Percentiles rank a stretch among this genome's conserved stretches.
Evolutionary conservation across 371 early-diverging fungal genomes (phyloP).

Genomic region (Apophysomyces elegans): DNA sequence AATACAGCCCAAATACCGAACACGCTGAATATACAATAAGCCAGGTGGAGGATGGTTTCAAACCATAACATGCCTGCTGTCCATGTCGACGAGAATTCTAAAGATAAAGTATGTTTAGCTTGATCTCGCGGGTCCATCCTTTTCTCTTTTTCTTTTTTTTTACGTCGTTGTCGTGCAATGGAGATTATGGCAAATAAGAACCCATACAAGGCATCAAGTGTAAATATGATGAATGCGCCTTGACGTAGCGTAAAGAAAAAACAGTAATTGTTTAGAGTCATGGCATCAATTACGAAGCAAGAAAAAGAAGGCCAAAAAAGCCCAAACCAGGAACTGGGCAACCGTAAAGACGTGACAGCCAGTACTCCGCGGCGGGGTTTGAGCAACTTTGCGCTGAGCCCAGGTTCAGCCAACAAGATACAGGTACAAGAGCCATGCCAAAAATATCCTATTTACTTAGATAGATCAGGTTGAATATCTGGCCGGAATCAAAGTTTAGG

Average conservation of each 20-base stretch:
- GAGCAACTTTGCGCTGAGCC: too few species aligned
- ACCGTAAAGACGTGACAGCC: too few species aligned
- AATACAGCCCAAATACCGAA: conserved; percentile 7
- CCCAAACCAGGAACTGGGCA: too few species aligned
- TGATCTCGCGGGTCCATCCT: too few species aligned
- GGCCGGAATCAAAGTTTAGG: too few species aligned
- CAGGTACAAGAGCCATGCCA: too few species aligned
- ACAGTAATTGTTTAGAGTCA: conserved; percentile 17
- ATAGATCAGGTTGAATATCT: too few species aligned
- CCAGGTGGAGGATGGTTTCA: conserved; percentile 12
- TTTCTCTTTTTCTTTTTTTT: background rate
- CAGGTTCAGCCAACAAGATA: too few species aligned
- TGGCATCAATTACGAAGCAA: background rate
- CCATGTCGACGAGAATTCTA: conserved; percentile 14
- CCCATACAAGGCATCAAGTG: conserved; percentile 17
- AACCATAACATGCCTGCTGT: conserved; percentile 18
- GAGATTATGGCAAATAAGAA: conserved; percentile 17
- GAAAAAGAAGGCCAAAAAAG: too few species aligned
- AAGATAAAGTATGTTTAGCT: background rate
- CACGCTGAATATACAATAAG: background rate
- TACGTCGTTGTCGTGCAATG: conserved; percentile 15
- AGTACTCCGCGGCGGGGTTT: too few species aligned
- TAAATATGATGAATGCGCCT: conserved; percentile 9
- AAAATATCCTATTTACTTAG: too few species aligned
- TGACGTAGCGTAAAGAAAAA: conserved; percentile 13